Evolutionary conservation across 495 filamentous ascomycete species (phyloP), one percentile per base, ranked within the genome.

Genomic region (Xylaria scruposa): DNA sequence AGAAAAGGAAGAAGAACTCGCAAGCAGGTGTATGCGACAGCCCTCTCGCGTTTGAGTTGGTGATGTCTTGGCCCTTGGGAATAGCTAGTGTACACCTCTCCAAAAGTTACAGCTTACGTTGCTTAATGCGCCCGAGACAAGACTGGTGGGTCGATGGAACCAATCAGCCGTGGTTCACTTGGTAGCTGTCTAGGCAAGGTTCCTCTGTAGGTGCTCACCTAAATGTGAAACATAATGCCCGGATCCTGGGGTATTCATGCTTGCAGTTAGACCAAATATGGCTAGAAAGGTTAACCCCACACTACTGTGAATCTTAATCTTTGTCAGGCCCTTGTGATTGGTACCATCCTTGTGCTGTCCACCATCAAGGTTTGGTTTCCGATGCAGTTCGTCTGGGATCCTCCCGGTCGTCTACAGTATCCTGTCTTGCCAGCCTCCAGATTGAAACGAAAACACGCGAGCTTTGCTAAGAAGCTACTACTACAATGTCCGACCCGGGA

Each of bases 31-130:
- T 46, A 44, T 53, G 59, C 65, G 49, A 49, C 26, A 47, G 38
- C 47, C 47, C 47, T 70, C 36, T 54, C 53, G 19, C 53, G 70
- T 64, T 36, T 67, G 26, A 49, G 44, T 51, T 44, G 67, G 67
- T 70, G 66, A 49, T 40, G 68, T 42, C 59, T 70, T 71, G 67
- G 66, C 66, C 44, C 10, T 46, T 61, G 53, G 70, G 67, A 64
- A 72, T 51, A 77, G 72, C 72, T 73, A 51, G 46, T 70, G 68
- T 73, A 75, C 77, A 78, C 75, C 73, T 78, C 76, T 75, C 75
- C 70, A 74, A 74, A 76, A 76, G 75, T 73, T 76, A 60, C 68
- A 77, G 77, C 75, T 79, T 79, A 79, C 77, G 77, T 79, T 77
- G 77, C 77, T 63, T 60, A 70, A 76, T 77, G 75, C 75, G 26